Conservation (phyloP, 179 eudicot species). For the Sideroxylon spinosum region DNA sequence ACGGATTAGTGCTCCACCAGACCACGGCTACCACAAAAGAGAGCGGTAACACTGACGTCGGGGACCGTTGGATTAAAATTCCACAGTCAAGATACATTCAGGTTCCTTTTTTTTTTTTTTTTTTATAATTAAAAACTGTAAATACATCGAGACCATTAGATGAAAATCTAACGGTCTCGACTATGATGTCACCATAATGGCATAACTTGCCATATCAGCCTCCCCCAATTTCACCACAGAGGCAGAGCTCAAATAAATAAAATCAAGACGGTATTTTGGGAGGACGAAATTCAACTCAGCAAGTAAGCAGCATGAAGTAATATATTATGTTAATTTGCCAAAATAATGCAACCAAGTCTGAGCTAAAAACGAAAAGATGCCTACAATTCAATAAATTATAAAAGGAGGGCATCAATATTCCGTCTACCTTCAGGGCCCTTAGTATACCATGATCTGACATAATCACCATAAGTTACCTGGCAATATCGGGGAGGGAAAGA, state of each 20-base stretch:
- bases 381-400: neutral
- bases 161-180: too few relatives aligned
- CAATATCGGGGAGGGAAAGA: conserved; percentile 41
- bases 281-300: neutral
- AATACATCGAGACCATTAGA: too few relatives aligned
- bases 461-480: conserved; percentile 71
- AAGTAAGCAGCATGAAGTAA: neutral
- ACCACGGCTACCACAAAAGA: neutral
- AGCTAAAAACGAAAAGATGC: neutral
- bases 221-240: too few relatives aligned
- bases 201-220: too few relatives aligned
- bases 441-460: conserved; percentile 91
- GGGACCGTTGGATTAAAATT: too few relatives aligned
- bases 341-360: neutral
- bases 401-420: conserved; percentile 73
- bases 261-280: neutral
- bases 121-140: too few relatives aligned
- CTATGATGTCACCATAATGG: too few relatives aligned
- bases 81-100: too few relatives aligned
- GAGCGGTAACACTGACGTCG: too few relatives aligned
- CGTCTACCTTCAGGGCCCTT: conserved; percentile 95
- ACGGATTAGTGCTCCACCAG: neutral
- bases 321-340: neutral
- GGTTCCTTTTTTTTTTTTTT: too few relatives aligned
- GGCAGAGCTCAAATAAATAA: neutral